Evolutionary conservation across 225 moss, liverwort and hornwort genomes (phyloP), one percentile per base, ranked within the genome.

Genomic region (Marchantia polymorpha): DNA sequence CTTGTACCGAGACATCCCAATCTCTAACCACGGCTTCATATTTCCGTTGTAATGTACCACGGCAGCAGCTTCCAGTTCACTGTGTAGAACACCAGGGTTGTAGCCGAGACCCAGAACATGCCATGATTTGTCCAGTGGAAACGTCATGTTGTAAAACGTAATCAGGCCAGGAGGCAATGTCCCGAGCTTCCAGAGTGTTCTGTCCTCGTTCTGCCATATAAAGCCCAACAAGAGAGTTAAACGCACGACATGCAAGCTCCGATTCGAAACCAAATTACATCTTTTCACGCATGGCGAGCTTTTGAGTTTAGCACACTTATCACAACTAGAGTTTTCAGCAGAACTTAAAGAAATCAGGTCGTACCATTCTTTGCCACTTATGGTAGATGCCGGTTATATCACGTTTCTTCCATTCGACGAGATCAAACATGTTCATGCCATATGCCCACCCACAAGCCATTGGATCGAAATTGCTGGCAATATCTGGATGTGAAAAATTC

Each of bases 371-470:
- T 47, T 88, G 88, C 88, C 88, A 88, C 81, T 88, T 86, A 73
- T 88, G 88, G 68, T 88, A 88, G 47, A 83, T 84, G 52, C 85
- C 88, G 39, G 88, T 88, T 52, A 85, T 88, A 49, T 88, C 83
- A 0, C 72, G 81, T 61, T 80, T 81, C 86, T 83, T 88, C 88
- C 88, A 88, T 61, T 83, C 85, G 59, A 81, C 81, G 58, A 88
- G 77, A 73, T 88, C 88, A 61, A 88, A 88, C 72, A 88, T 79
- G 65, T 88, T 88, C 88, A 88, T 88, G 6, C 88, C 88, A 60
- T 85, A 88, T 22, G 88, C 88, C 88, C 88, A 88, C 29, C 88
- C 88, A 60, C 88, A 88, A 52, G 88, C 83, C 77, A 80, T 88
- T 10, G 88, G 88, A 77, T 88, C 80, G 29, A 88, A 88, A 64